Evolutionary conservation across 176 grass and related monocot species (phyloP), one percentile per base, ranked within the genome.

Genomic region (Raddia distichophylla): DNA sequence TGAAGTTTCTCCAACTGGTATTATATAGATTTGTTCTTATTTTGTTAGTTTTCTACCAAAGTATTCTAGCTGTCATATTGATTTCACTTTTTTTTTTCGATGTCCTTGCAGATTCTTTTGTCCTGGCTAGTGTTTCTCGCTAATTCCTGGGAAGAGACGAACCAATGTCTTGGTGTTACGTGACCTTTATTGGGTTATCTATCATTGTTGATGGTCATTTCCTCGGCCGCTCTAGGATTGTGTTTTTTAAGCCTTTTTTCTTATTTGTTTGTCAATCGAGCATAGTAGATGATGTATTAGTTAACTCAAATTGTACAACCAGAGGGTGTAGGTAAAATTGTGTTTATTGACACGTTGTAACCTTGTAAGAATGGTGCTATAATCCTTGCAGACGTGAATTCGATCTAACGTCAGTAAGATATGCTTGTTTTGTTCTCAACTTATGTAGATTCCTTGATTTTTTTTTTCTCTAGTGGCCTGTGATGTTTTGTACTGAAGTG

Each of bases 111-210:
- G 70, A 20, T 82, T 86, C 52, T 77, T 82, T 3, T 78, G 73
- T 35, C 50, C 83, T 50, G 65, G 72, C 58, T 82, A 72, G 73
- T 67, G 27, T 65, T 77, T 71, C 73, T 15, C 22, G 70, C 54
- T 69, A 45, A 40, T 55, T 88, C 69, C 63, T 71, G 73, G 67
- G 73, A 66, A 86, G 67, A 82, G 32, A 82, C 20, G 9, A 61
- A 40, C 27, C 20, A 2, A 2, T 6, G 1, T 69, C 52, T 85
- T 64, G 47, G 56, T 57, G n/a, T 67, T 58, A 54, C 22, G 5
- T 8, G 9, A 19, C 15, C 27, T 54, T 73, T 67, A 67, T n/a
- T 42, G 71, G 57, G 64, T 75, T 43, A 17, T 47, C 40, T 43
- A 17, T 47, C 40, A 35, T 56, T 64, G 64, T 89, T 69, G 82